These are phyloP conservation scores for Physaria fendleri DNA, from an alignment of 345 rosid genomes.

Conservation along the genomic window DNA sequence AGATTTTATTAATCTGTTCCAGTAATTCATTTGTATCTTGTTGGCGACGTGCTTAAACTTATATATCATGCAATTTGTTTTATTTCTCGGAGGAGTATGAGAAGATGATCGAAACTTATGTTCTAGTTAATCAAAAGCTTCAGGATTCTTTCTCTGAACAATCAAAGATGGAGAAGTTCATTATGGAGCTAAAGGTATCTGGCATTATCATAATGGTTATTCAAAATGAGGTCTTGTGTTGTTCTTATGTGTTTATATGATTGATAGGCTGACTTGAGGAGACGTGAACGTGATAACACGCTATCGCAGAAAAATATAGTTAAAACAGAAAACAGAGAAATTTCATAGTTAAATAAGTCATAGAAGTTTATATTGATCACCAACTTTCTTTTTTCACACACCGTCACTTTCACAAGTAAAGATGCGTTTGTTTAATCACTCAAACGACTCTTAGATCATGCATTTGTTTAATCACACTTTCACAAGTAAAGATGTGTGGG, in stretches of 20 bases:
- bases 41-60: slow-evolving; percentile 10
- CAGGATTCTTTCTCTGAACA: slow-evolving; percentile 65
- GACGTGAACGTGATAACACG: slow-evolving; percentile 63
- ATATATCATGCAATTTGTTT: slow-evolving; percentile 11
- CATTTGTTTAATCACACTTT: too few relatives aligned
- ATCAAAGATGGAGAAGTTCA: slow-evolving; percentile 61
- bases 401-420: too few relatives aligned
- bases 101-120: slow-evolving; percentile 74
- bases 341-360: too few relatives aligned
- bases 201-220: neutral
- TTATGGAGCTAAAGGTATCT: slow-evolving; percentile 69
- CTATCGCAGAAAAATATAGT: slow-evolving; percentile 73
- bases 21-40: neutral
- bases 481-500: too few relatives aligned
- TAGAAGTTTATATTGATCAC: too few relatives aligned
- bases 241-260: slow-evolving; percentile 10
- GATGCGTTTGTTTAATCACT: too few relatives aligned
- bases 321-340: too few relatives aligned
- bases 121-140: slow-evolving; percentile 63
- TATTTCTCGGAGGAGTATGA: slow-evolving; percentile 75
- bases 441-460: too few relatives aligned
- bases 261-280: slow-evolving; percentile 68
- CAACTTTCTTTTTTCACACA: too few relatives aligned
- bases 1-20: neutral
- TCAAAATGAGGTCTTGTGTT: slow-evolving; percentile 1